Evolutionary conservation across 495 filamentous ascomycete genomes (phyloP), one percentile per base, ranked within the genome.

Genomic region (Talaromyces thailandensis): DNA sequence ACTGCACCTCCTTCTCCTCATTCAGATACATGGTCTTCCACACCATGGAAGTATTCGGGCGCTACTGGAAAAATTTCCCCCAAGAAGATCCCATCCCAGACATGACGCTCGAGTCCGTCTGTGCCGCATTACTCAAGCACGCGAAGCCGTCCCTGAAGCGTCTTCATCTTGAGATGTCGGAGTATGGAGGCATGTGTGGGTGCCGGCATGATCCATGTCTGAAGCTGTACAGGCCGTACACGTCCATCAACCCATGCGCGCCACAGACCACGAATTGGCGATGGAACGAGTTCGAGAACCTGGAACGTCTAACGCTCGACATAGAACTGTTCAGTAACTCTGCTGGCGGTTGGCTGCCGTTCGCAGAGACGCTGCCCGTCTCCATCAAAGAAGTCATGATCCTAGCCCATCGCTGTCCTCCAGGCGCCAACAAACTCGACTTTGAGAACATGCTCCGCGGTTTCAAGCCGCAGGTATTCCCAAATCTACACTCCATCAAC

Each of bases 321-420:
- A 55, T 55, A 11, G 52, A 55, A 6, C 23, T 55, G 1, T 55
- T 55, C n/a, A 55, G 52, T 11, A 55, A 55, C 23, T 6, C 18
- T 7, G 11, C 16, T 6, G 52, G 52, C 0, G 52, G 52, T 2
- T 55, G 52, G 52, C 52, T 55, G 0, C 52, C 52, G 11, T 55
- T 26, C 21, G 24, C 52, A 55, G 24, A 55, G 52, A 55, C 52
- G 2, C n/a, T 55, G 52, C 52, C 52, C 6, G 4, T 7, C 1
- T 55, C 52, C 28, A 55, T 55, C 52, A 55, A 16, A 55, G 52
- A 55, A 29, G 52, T 55, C 8, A n/a, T 24, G 1, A 55, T 55
- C 23, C 52, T 55, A 8, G 52, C 52, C 28, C 28, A 55, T 55
- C 52, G 52, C 24, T 55, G 52, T 55, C 52, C 52, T 55, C 52